Conservation (phyloP, 768 basidiomycete species). For the Amanita jacksonii region DNA sequence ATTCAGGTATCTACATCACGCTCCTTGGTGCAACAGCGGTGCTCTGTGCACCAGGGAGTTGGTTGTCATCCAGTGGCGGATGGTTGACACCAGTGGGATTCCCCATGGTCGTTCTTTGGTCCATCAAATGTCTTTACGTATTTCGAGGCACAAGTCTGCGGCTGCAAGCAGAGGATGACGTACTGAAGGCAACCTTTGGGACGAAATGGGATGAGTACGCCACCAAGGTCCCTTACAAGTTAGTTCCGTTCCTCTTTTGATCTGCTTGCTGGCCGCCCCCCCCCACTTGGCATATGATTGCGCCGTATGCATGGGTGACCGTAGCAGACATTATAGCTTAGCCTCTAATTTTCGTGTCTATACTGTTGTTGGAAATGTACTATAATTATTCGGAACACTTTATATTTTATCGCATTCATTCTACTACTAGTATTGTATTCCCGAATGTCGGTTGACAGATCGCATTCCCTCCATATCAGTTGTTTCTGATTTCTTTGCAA, state of each 20-base stretch:
- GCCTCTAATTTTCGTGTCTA: too few species aligned
- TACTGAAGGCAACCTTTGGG: constrained; percentile 26
- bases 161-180: constrained; percentile 26
- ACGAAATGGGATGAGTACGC: constrained; percentile 28
- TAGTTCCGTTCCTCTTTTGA: constrained; percentile 29
- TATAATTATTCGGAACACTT: too few species aligned
- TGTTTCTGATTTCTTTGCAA: too few species aligned
- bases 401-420: too few species aligned
- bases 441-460: too few species aligned
- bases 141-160: constrained; percentile 24
- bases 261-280: neutral
- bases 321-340: too few species aligned
- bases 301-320: too few species aligned
- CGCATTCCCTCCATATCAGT: too few species aligned
- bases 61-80: constrained; percentile 20
- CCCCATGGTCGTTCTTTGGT: constrained; percentile 19
- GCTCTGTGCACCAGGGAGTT: constrained; percentile 23
- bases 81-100: constrained; percentile 17
- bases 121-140: constrained; percentile 24
- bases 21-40: constrained; percentile 24
- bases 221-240: constrained; percentile 24
- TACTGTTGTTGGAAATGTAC: too few species aligned
- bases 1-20: constrained; percentile 30
- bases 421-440: too few species aligned
- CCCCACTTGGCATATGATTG: too few species aligned